Base-by-base conservation (phyloP, 805 yeast genomes). In the Debaryomyces prosopidis region DNA sequence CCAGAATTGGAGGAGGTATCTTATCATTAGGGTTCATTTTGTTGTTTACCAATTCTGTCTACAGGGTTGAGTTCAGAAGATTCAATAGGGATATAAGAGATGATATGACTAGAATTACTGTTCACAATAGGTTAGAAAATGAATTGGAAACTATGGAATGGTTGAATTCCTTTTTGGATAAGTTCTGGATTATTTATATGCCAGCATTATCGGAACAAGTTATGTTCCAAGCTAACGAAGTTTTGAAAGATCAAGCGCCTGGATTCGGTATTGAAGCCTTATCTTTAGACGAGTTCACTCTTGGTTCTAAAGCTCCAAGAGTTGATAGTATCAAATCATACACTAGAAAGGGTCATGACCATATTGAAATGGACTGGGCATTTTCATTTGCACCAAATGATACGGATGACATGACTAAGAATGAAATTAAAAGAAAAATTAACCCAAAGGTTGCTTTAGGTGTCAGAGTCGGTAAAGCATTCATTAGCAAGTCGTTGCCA, bases 111-210 rank as follows among this genome's bases (percentile, higher is more conserved):
- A 78, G 96, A 68, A 64, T 77, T 38, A 71, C 76, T 20, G 80
- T 89, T n/a, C 69, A 74, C 40, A 87, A 85, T 60, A 72, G 82
- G 33, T 68, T 87, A 49, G 87, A 82, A 46, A 75, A 78, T 39
- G 78, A 76, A 54, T 60, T 76, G 44, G 96, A 87, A 66, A 82
- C 91, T 7, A 85, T 87, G 81, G 81, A 84, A 48, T 87, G 96
- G 96, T 63, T 87, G 56, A 87, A 87, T 57, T 78, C 84, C 18
- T 87, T 87, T 57, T 65, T 87, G 60, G 83, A 83, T 36, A 87
- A 87, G 65, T 86, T 87, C 59, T 87, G 96, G 96, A 87, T 86
- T 46, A 85, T 87, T 49, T 87, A 87, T 58, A 87, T 87, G 96
- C 92, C 94, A 27, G 89, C 87, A 0, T 70, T 87, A 41, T 83